Percentiles rank a stretch among this genome's conserved stretches.
Evolutionary conservation across 2,329 filamentous ascomycete genomes (phyloP).

Genomic region (Cytospora schulzeri): DNA sequence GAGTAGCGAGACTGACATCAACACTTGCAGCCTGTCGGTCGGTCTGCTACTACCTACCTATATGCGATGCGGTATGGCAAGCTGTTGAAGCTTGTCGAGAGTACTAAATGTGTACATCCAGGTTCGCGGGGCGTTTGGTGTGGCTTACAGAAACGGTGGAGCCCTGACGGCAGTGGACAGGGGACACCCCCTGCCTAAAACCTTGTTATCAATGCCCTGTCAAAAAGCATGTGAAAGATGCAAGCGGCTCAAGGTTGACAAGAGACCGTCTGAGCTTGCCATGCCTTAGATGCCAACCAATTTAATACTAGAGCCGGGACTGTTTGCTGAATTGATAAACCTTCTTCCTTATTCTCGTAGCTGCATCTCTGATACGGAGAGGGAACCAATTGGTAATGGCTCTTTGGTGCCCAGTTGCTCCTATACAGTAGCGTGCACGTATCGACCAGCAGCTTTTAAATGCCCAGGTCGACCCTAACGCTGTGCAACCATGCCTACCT

Average conservation of each 20-base stretch:
- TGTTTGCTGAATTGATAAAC: neutral
- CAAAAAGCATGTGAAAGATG: constrained; percentile 21
- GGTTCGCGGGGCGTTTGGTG: neutral
- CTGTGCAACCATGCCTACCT: neutral
- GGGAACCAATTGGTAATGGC: neutral
- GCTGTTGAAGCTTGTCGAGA: neutral
- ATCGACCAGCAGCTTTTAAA: neutral
- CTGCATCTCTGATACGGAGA: neutral
- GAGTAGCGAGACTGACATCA: too few relatives aligned
- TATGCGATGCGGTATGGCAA: neutral
- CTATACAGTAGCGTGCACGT: too few relatives aligned
- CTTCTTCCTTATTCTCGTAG: neutral
- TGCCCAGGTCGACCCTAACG: neutral
- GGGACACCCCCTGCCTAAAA: neutral
- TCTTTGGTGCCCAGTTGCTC: too few relatives aligned
- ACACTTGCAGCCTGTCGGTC: too few relatives aligned
- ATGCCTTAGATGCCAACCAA: neutral
- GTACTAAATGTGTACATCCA: neutral
- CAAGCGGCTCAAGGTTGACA: neutral
- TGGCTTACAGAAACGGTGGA: constrained; percentile 2
- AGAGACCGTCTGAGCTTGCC: neutral
- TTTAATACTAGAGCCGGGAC: neutral
- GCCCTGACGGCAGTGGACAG: neutral
- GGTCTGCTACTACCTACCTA: neutral
- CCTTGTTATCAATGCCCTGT: constrained; percentile 15